Percentiles rank a stretch among this genome's conserved stretches.
These are phyloP conservation scores for Heliosperma pusillum DNA, from an alignment of 148 eudicot species.

Conservation along the genomic window DNA sequence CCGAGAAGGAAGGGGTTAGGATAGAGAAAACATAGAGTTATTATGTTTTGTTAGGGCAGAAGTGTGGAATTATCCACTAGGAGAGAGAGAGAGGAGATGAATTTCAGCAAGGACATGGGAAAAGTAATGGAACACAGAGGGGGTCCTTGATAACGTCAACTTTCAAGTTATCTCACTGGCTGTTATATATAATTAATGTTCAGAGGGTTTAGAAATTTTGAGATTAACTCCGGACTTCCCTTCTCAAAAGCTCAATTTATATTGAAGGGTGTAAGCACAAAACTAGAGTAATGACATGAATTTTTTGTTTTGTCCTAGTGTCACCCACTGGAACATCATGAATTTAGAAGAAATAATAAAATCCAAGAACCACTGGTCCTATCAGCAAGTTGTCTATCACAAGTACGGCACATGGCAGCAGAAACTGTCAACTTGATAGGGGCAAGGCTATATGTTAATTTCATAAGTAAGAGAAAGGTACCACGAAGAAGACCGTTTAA, in stretches of 20 bases:
- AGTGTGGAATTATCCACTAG: no score
- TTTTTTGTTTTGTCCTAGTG: neutral
- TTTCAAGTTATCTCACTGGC: no score
- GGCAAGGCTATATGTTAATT: neutral
- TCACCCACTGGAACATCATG: neutral
- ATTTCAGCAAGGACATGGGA: no score
- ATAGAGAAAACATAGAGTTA: no score
- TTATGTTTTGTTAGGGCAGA: no score
- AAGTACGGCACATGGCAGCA: neutral
- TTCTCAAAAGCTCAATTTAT: neutral
- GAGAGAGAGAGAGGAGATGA: no score
- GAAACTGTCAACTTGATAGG: neutral
- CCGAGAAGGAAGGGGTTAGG: no score
- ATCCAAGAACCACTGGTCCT: neutral
- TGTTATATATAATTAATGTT: no score
- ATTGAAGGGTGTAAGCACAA: neutral
- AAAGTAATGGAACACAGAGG: no score
- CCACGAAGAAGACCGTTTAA: neutral
- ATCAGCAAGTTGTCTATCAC: neutral
- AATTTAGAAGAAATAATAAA: neutral
- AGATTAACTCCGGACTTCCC: neutral
- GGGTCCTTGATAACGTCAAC: no score
- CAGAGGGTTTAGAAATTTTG: no score
- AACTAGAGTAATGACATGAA: neutral
- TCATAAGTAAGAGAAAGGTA: neutral